A percentile compares a stretch with the other conserved stretches of the same genome.
These are phyloP conservation scores for Neonectria faginata DNA, from an alignment of 2,329 filamentous ascomycete species.

Conservation along the genomic window DNA sequence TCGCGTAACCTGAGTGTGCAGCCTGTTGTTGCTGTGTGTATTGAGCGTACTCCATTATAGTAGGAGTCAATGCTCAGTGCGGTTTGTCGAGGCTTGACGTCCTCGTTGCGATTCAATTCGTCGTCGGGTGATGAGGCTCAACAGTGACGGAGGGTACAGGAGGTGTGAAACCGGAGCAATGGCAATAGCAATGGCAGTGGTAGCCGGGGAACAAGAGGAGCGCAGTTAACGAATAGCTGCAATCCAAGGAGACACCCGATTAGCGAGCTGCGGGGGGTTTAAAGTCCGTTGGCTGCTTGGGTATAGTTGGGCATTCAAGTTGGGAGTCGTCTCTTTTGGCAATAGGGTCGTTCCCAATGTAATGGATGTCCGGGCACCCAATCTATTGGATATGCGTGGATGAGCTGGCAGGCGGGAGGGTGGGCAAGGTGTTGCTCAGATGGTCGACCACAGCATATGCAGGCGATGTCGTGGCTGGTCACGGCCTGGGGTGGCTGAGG, in stretches of 20 bases:
- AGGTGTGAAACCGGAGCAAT: slow-evolving; percentile 29
- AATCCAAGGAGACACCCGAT: slow-evolving; percentile 39
- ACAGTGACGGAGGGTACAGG: slow-evolving; percentile 21
- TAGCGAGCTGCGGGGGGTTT: slow-evolving; percentile 47
- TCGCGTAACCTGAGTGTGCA: slow-evolving; percentile 73
- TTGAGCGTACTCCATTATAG: slow-evolving; percentile 80
- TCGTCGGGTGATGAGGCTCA: slow-evolving; percentile 31
- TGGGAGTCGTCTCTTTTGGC: slow-evolving; percentile 49
- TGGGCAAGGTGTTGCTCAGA: slow-evolving; percentile 61
- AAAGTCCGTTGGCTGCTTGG: slow-evolving; percentile 53
- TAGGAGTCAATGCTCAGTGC: slow-evolving; percentile 45
- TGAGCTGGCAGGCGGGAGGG: slow-evolving; percentile 67
- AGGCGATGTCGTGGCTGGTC: slow-evolving; percentile 63
- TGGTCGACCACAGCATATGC: slow-evolving; percentile 70
- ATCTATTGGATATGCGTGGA: slow-evolving; percentile 70
- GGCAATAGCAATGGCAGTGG: slow-evolving; percentile 1
- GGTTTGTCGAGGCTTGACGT: slow-evolving; percentile 44
- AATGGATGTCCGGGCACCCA: slow-evolving; percentile 61
- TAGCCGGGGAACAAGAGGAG: slow-evolving; percentile 24
- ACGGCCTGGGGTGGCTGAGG: slow-evolving; percentile 49
- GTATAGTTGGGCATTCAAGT: slow-evolving; percentile 61
- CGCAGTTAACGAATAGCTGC: slow-evolving; percentile 41
- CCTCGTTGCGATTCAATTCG: slow-evolving; percentile 45
- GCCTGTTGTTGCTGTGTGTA: slow-evolving; percentile 72
- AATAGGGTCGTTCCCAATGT: slow-evolving; percentile 56